Percentiles rank a stretch among this genome's conserved stretches.
phyloP scores from a whole-genome alignment of 768 basidiomycete species.

The Macrocybe gigantea region DNA sequence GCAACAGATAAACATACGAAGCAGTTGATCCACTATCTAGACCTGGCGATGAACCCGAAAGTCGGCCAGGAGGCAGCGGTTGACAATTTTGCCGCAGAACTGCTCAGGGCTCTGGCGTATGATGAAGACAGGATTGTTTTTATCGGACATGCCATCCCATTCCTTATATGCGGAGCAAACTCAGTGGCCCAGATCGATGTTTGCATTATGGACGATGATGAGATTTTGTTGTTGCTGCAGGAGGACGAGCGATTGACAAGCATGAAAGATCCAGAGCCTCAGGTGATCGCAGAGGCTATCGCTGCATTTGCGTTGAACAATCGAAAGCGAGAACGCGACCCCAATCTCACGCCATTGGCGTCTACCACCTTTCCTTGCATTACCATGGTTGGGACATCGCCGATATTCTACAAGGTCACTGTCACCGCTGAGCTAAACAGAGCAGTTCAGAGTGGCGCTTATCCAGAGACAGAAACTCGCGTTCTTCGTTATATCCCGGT shows the following conservation, averaged over 20 bases:
- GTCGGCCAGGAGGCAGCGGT: conserved; percentile 18
- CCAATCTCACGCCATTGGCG: no score
- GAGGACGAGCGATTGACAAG: conserved; percentile 9
- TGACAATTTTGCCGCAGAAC: conserved; percentile 20
- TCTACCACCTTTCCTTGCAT: no score
- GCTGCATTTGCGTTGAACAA: conserved; percentile 20
- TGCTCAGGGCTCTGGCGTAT: conserved; percentile 17
- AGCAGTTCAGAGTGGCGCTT: conserved; percentile 13
- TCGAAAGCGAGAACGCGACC: not conserved
- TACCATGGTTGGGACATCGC: no score
- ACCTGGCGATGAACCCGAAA: conserved; percentile 16
- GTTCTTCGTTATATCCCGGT: conserved; percentile 15
- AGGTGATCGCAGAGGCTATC: conserved; percentile 22
- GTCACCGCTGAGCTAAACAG: conserved; percentile 15
- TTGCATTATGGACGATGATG: conserved; percentile 16
- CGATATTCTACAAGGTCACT: no score
- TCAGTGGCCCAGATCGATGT: conserved; percentile 15
- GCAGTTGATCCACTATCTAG: conserved; percentile 14
- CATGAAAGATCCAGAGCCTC: conserved; percentile 21
- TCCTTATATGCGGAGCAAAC: conserved; percentile 18
- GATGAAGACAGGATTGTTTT: conserved; percentile 4
- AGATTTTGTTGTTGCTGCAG: conserved; percentile 15
- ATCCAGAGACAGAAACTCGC: conserved; percentile 12
- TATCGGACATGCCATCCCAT: conserved; percentile 16
- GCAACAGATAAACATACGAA: not conserved